These are phyloP conservation scores for Malus hybrid DNA, from an alignment of 331 rosid genomes.

Conservation along the genomic window DNA sequence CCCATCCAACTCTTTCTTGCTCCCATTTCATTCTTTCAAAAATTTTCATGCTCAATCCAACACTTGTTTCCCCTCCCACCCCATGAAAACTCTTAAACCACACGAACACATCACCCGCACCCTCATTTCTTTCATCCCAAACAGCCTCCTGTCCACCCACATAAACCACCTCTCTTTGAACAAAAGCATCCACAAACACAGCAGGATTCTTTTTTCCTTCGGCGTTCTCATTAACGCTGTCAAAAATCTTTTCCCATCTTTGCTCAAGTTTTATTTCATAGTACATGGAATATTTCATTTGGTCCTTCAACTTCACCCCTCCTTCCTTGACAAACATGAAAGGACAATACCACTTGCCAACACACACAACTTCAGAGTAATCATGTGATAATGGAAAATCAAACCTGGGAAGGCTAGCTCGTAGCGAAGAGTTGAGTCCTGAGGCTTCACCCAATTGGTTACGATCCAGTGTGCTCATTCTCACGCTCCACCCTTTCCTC, in stretches of 20 bases:
- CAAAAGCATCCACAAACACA: constrained; percentile 37
- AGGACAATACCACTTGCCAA: constrained; percentile 87
- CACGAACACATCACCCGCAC: neutral
- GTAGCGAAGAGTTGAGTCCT: constrained; percentile 17
- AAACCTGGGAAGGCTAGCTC: constrained; percentile 22
- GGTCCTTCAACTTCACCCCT: constrained; percentile 3
- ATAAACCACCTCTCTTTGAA: constrained; percentile 25
- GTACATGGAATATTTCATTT: constrained; percentile 23
- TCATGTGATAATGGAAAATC: neutral
- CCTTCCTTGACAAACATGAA: constrained; percentile 62
- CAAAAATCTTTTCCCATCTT: constrained; percentile 47
- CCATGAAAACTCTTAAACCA: neutral
- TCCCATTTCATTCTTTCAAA: constrained; percentile 28
- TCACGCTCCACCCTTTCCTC: constrained; percentile 10
- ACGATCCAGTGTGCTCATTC: neutral
- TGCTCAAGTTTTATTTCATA: constrained; percentile 74
- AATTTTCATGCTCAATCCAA: constrained; percentile 14
- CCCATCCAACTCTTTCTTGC: constrained; percentile 20
- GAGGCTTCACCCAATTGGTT: constrained; percentile 17
- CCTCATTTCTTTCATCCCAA: neutral
- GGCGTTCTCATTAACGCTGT: neutral
- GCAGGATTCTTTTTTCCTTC: neutral
- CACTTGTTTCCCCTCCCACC: neutral
- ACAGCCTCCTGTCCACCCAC: constrained; percentile 14
- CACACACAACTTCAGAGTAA: constrained; percentile 24